These are phyloP conservation scores for Xanthoconium stramineum DNA, from an alignment of 768 basidiomycete species.

Conservation along the genomic window DNA sequence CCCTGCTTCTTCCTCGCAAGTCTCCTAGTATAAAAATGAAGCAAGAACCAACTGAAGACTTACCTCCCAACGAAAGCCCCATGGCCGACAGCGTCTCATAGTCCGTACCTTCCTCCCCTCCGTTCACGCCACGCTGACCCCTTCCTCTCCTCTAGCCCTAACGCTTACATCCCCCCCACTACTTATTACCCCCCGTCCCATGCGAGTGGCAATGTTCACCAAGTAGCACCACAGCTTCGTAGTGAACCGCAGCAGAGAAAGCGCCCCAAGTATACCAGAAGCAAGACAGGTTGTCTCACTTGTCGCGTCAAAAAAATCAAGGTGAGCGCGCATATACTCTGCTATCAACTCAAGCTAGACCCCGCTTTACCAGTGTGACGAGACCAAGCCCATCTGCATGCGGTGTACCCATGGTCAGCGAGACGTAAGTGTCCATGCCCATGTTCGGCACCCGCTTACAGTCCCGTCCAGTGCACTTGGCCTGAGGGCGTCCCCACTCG, in stretches of 20 bases:
- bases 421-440: conserved; percentile 48
- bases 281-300: conserved; percentile 91
- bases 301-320: conserved; percentile 96
- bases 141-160: conserved; percentile 30
- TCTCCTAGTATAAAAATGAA: conserved; percentile 50
- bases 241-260: conserved; percentile 60
- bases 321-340: conserved; percentile 41
- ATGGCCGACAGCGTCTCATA: conserved; percentile 56
- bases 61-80: conserved; percentile 38
- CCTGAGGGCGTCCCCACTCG: conserved; percentile 73
- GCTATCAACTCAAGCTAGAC: conserved; percentile 1
- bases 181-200: conserved; percentile 38
- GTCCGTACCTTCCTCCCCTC: conserved; percentile 36
- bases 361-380: conserved; percentile 66
- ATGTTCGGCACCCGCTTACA: conserved; percentile 12
- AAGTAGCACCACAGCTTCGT: conserved; percentile 46
- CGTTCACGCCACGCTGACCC: conserved; percentile 15
- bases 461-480: conserved; percentile 65
- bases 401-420: conserved; percentile 84
- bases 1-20: conserved; percentile 28
- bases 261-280: conserved; percentile 90
- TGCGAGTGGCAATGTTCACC: conserved; percentile 40
- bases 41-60: conserved; percentile 34
- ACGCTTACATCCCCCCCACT: conserved; percentile 40
- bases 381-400: conserved; percentile 83